Evolutionary conservation across 169 alveolate genomes (phyloP).

Genomic region (Eimeria zaria): DNA sequence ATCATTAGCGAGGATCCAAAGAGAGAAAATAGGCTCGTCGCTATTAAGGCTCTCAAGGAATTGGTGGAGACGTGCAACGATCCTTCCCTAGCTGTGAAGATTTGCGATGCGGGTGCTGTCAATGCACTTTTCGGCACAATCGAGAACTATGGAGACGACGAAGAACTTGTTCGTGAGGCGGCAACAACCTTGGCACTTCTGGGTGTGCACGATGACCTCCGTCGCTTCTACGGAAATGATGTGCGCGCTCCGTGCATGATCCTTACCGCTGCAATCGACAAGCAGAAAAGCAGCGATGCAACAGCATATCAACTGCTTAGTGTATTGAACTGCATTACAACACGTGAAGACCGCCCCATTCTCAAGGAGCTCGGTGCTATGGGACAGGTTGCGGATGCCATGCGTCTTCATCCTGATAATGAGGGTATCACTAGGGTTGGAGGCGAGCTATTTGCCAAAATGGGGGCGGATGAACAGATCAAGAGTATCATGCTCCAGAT

Average conservation of each 20-base stretch:
- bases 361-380: conserved; percentile 90
- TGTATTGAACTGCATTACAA: conserved; percentile 70
- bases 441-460: conserved; percentile 93
- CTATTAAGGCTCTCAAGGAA: conserved; percentile 89
- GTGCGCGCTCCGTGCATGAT: conserved; percentile 82
- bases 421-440: conserved; percentile 91
- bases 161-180: conserved; percentile 73
- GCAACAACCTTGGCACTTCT: conserved; percentile 79
- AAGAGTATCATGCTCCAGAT: conserved; percentile 93
- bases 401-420: conserved; percentile 92
- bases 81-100: conserved; percentile 77
- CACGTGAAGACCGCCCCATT: conserved; percentile 80
- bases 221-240: conserved; percentile 83
- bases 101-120: conserved; percentile 84
- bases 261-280: conserved; percentile 74
- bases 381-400: conserved; percentile 93
- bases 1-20: conserved; percentile 89
- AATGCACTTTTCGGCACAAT: conserved; percentile 73
- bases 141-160: conserved; percentile 83
- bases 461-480: conserved; percentile 96
- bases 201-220: conserved; percentile 79
- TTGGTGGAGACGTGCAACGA: conserved; percentile 86
- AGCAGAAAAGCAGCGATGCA: conserved; percentile 81
- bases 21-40: conserved; percentile 87
- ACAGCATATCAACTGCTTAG: conserved; percentile 61